Percentiles rank a stretch among this genome's conserved stretches.
phyloP scores from a whole-genome alignment of 2,329 filamentous ascomycete genomes.

The Monosporascus sp. region DNA sequence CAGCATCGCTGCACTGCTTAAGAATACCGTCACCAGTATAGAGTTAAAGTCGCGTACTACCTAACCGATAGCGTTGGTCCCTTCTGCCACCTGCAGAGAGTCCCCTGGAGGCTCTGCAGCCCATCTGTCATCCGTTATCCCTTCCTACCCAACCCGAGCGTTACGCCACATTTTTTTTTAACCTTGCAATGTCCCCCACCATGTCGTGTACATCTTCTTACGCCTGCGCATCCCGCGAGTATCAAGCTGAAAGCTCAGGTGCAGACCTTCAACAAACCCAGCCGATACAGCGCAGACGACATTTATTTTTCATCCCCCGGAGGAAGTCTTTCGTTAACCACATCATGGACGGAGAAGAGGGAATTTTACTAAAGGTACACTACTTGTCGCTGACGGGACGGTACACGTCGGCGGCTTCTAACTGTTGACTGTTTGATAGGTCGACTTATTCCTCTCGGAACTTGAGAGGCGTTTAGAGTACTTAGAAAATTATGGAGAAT shows the following conservation, averaged over 20 bases:
- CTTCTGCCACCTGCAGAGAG: background rate
- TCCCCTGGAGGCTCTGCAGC: background rate
- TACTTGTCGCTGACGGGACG: background rate
- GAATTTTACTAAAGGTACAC: conserved; percentile 51
- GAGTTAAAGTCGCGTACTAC: background rate
- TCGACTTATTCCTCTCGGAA: conserved; percentile 79
- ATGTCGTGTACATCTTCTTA: conserved; percentile 28
- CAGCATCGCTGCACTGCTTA: background rate
- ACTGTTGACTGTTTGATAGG: conserved; percentile 34
- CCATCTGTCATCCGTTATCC: background rate
- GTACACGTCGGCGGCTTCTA: background rate
- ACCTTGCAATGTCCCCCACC: conserved; percentile 2
- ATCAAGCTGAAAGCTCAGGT: conserved; percentile 35
- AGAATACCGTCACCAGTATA: background rate
- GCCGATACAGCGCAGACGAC: conserved; percentile 41
- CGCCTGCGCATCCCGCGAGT: conserved; percentile 27
- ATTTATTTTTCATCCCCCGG: conserved; percentile 52
- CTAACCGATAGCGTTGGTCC: background rate
- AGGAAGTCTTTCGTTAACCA: conserved; percentile 55
- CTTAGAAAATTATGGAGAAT: conserved; percentile 80
- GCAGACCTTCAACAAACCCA: conserved; percentile 29
- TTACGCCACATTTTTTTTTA: background rate
- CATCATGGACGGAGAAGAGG: conserved; percentile 59
- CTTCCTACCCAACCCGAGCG: background rate
- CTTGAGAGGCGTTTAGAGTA: conserved; percentile 82